Evolutionary conservation across 2,329 filamentous ascomycete species (phyloP).

Genomic region (Colletotrichum tofieldiae): DNA sequence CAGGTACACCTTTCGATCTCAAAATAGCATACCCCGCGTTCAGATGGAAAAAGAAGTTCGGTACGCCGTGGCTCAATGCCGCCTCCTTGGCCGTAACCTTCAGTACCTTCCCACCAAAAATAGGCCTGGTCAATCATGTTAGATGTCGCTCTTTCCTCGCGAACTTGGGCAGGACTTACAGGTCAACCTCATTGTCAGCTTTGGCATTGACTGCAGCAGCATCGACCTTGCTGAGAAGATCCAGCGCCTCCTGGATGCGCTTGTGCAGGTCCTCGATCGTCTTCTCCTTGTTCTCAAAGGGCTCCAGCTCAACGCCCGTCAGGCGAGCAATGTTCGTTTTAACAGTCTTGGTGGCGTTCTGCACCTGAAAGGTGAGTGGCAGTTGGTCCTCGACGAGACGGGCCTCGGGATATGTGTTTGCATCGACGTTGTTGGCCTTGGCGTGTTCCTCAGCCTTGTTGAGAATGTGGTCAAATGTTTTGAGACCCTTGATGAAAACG

Average conservation of each 20-base stretch:
- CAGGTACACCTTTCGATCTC: slow-evolving; percentile 67
- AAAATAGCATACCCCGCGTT: slow-evolving; percentile 71
- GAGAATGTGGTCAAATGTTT: slow-evolving; percentile 50
- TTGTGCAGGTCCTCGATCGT: slow-evolving; percentile 51
- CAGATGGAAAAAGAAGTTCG: slow-evolving; percentile 75
- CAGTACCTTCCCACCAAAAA: slow-evolving; percentile 32
- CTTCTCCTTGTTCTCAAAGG: slow-evolving; percentile 50
- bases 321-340: slow-evolving; percentile 50
- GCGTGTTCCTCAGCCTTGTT: slow-evolving; percentile 50
- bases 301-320: slow-evolving; percentile 45
- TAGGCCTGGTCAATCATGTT: slow-evolving; percentile 13
- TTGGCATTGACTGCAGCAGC: slow-evolving; percentile 47
- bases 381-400: slow-evolving; percentile 54
- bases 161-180: slow-evolving; percentile 44
- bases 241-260: slow-evolving; percentile 50
- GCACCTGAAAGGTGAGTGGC: slow-evolving; percentile 55
- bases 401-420: slow-evolving; percentile 46
- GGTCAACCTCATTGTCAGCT: slow-evolving; percentile 45
- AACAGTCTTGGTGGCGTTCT: slow-evolving; percentile 50
- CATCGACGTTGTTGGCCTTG: slow-evolving; percentile 47
- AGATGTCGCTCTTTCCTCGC: neutral
- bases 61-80: slow-evolving; percentile 61
- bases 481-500: slow-evolving; percentile 47
- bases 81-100: slow-evolving; percentile 54
- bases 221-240: slow-evolving; percentile 49